Percentiles rank a stretch among this genome's conserved stretches.
These are phyloP conservation scores for Magnusiomyces paraingens DNA, from an alignment of 1,139 yeast species.

Conservation along the genomic window DNA sequence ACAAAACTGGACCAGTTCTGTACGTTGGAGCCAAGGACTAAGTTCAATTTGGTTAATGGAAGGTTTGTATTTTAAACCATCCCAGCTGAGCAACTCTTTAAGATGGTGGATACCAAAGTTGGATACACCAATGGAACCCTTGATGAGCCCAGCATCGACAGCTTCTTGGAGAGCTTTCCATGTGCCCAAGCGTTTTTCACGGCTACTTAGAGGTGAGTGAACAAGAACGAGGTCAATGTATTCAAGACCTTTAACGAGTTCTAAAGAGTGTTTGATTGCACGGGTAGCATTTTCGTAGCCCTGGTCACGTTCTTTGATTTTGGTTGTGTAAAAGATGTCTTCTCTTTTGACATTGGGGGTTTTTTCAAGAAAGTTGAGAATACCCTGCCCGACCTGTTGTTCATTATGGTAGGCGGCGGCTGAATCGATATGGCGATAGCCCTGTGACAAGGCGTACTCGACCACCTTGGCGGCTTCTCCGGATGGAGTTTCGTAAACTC, in stretches of 20 bases:
- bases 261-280: conserved; percentile 47
- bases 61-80: conserved; percentile 39
- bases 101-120: conserved; percentile 40
- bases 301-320: conserved; percentile 52
- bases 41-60: conserved; percentile 48
- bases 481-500: conserved; percentile 46
- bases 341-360: conserved; percentile 18
- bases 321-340: conserved; percentile 69
- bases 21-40: conserved; percentile 53
- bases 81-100: conserved; percentile 34
- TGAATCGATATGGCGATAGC: conserved; percentile 66
- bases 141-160: conserved; percentile 32
- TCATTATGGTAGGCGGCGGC: conserved; percentile 58
- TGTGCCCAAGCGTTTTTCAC: conserved; percentile 33
- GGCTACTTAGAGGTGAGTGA: conserved; percentile 34
- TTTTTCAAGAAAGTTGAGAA: conserved; percentile 38
- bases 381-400: conserved; percentile 45
- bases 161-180: conserved; percentile 43
- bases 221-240: conserved; percentile 43
- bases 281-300: conserved; percentile 51
- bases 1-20: conserved; percentile 53
- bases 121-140: conserved; percentile 38
- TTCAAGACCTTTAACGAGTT: conserved; percentile 41
- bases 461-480: conserved; percentile 40
- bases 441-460: conserved; percentile 48